Evolutionary conservation across 2,329 filamentous ascomycete genomes (phyloP).

Genomic region (Ascochyta clinopodiicola): DNA sequence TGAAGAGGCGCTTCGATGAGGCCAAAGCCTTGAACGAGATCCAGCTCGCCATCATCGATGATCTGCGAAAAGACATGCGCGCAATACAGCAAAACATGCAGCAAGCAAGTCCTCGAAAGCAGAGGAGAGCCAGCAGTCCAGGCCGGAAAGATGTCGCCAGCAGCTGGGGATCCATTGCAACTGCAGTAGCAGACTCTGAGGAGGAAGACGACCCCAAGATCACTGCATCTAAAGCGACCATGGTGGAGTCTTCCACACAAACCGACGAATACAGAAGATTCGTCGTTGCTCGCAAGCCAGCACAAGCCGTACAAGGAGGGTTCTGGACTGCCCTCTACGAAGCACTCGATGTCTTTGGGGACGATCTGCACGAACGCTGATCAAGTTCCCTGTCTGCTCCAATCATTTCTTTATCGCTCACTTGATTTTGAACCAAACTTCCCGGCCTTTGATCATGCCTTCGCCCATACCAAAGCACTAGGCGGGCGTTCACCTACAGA

Average conservation of each 20-base stretch:
- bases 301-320: slow-evolving; percentile 10
- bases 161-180: slow-evolving; percentile 13
- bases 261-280: slow-evolving; percentile 6
- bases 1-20: slow-evolving; percentile 42
- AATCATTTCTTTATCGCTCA: background rate
- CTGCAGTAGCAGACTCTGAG: slow-evolving; percentile 3
- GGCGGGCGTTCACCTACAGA: slow-evolving; percentile 4
- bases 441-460: background rate
- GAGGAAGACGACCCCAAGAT: background rate
- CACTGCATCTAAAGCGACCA: slow-evolving; percentile 6
- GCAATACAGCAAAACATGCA: slow-evolving; percentile 23
- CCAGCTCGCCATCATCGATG: slow-evolving; percentile 40
- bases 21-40: slow-evolving; percentile 42
- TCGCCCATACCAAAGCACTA: background rate
- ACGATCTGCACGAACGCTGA: slow-evolving; percentile 14
- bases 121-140: slow-evolving; percentile 3
- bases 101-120: background rate
- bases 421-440: background rate
- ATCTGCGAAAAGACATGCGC: slow-evolving; percentile 34
- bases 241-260: slow-evolving; percentile 12
- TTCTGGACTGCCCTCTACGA: slow-evolving; percentile 33
- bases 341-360: slow-evolving; percentile 29
- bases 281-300: slow-evolving; percentile 22
- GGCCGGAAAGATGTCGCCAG: background rate
- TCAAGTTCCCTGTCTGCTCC: background rate